Conservation (phyloP, 768 basidiomycete species). For the Boletellus ananas region DNA sequence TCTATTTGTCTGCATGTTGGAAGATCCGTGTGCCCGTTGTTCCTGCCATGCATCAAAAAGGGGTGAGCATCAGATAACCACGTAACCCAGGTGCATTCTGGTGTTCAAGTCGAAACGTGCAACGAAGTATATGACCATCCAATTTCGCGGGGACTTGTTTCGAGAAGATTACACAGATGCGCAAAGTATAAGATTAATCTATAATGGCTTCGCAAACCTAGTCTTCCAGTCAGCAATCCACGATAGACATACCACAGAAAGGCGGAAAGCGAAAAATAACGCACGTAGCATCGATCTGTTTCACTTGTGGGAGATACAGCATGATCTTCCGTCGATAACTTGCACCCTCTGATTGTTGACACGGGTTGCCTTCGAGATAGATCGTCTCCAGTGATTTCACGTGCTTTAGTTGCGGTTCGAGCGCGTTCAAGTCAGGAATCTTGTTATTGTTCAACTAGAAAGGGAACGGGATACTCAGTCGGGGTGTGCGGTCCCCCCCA, state of each 20-base stretch:
- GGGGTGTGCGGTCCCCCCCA: not conserved
- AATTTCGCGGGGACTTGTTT: too few species aligned
- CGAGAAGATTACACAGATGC: not conserved
- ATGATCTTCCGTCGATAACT: slow-evolving; percentile 88
- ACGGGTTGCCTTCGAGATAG: slow-evolving; percentile 94
- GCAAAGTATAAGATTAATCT: slow-evolving; percentile 74
- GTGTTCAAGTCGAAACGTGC: too few species aligned
- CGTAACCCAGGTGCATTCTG: too few species aligned
- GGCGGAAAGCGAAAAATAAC: slow-evolving; percentile 31
- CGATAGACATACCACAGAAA: too few species aligned
- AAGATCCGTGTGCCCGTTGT: too few species aligned
- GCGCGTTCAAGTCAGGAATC: slow-evolving; percentile 62
- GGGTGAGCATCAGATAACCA: too few species aligned
- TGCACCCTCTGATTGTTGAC: slow-evolving; percentile 72
- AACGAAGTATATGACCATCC: too few species aligned
- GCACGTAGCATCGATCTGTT: slow-evolving; percentile 95
- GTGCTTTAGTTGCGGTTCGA: slow-evolving; percentile 64
- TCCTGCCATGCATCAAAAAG: too few species aligned
- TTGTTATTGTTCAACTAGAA: slow-evolving; percentile 82
- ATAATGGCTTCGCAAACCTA: slow-evolving; percentile 66
- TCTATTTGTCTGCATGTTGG: too few species aligned
- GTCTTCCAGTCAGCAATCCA: slow-evolving; percentile 1
- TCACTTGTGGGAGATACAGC: slow-evolving; percentile 80
- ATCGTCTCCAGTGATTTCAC: slow-evolving; percentile 73
- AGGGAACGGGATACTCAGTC: not conserved